Base-by-base conservation (phyloP, 257 asterid genomes). In the Plantago major region DNA sequence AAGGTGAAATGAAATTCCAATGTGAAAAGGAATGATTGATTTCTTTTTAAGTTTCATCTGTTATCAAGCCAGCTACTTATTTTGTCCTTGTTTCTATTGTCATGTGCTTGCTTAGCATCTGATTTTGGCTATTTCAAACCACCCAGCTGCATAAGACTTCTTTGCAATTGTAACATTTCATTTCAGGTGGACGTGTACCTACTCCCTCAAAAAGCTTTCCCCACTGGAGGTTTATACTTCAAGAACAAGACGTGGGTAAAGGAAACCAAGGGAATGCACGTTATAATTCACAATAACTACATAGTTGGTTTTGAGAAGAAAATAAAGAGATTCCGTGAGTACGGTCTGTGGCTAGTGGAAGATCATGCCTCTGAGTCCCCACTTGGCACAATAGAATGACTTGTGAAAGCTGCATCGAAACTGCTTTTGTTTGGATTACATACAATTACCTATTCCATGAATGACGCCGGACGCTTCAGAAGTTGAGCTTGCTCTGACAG, bases 211-310 rank as follows among this genome's bases (percentile, higher is more conserved):
- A 78, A 65, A 2, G 97, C 96, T 10, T 93, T 93, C 81, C 99
- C 97, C 11, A 93, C 95, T 0, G 99, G 99, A 40, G 96, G 99
- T 42, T 76, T 93, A 71, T 93, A 87, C 86, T 93, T 93, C 88
- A 89, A 77, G 88, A 93, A 89, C 87, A 69, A 79, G 75, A 87
- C 94, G 13, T 93, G 99, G 99, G 96, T 76, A 12, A 55, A 78
- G 61, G 97, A 89, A 71, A 93, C 99, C 26, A 81, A 85, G 74
- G 99, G 95, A 67, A 80, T 72, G 84, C 97, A 87, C 45, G 97
- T 78, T 53, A 84, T 89, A 43, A 87, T 93, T 58, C 97, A 93
- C 73, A 93, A 93, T 62, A 93, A 93, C 74, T 93, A 93, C 65
- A 87, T 93, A 28, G 57, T 77, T 63, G 99, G 99, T 64, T 93